Evolutionary conservation across 192 early-diverging fungal genomes (phyloP).

Genomic region (Coemansia sp.): DNA sequence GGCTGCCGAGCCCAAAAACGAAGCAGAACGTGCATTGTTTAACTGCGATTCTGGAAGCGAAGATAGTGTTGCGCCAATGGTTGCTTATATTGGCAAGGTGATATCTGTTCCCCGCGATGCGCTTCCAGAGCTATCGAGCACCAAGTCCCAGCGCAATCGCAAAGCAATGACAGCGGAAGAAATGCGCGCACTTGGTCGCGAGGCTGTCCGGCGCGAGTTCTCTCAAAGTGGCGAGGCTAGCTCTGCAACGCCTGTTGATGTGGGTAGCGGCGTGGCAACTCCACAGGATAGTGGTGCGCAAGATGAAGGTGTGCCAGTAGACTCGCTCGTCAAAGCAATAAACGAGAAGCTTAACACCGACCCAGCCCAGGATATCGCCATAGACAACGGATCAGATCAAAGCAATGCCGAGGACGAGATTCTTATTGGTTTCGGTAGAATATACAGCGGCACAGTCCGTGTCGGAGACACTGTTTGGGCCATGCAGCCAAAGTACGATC

Average conservation of each 20-base stretch:
- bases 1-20: conserved; percentile 54
- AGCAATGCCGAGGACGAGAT: conserved; percentile 56
- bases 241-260: conserved; percentile 23
- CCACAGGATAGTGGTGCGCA: conserved; percentile 6
- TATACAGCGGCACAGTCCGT: conserved; percentile 87
- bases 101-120: conserved; percentile 76
- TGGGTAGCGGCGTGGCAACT: conserved; percentile 33
- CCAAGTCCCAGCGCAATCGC: conserved; percentile 57
- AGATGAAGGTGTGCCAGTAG: conserved; percentile 6
- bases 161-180: conserved; percentile 81
- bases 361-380: background rate
- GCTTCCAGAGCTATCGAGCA: conserved; percentile 60
- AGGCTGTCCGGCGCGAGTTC: conserved; percentile 52
- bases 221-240: conserved; percentile 27
- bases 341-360: conserved; percentile 25
- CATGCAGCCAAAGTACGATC: conserved; percentile 92
- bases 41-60: conserved; percentile 61
- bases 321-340: conserved; percentile 32
- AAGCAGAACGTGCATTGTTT: conserved; percentile 72
- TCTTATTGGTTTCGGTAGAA: conserved; percentile 88
- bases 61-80: conserved; percentile 59
- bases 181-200: conserved; percentile 72
- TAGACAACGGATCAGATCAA: background rate
- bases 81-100: conserved; percentile 94
- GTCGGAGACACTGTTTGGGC: conserved; percentile 87